Evolutionary conservation across 495 filamentous ascomycete species (phyloP).

Genomic region (Amniculicola lignicola): DNA sequence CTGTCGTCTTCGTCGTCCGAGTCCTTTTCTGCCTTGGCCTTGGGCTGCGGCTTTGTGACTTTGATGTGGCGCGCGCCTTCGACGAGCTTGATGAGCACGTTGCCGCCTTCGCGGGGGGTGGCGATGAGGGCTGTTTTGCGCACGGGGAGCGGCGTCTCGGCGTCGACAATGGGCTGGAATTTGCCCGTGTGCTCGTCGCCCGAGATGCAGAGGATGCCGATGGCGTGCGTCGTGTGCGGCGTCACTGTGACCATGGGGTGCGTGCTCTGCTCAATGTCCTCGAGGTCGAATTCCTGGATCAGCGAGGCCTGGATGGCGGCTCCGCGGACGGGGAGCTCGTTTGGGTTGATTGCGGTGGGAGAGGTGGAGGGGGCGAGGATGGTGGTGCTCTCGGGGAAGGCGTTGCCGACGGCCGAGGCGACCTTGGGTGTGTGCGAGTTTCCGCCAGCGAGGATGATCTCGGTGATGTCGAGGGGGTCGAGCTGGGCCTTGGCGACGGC

Average conservation of each 20-base stretch:
- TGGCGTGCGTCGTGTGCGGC: conserved; percentile 80
- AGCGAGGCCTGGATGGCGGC: conserved; percentile 93
- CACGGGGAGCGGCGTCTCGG: conserved; percentile 87
- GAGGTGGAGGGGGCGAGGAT: conserved; percentile 80
- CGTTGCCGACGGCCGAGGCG: conserved; percentile 64
- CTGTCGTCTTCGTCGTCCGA: conserved; percentile 67
- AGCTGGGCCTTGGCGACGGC: conserved; percentile 88
- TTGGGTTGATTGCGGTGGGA: conserved; percentile 81
- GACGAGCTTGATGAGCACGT: conserved; percentile 79
- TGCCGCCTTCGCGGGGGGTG: conserved; percentile 71
- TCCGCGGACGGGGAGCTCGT: conserved; percentile 81
- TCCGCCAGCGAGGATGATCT: conserved; percentile 91
- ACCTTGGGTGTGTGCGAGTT: conserved; percentile 92
- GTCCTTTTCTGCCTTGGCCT: conserved; percentile 58
- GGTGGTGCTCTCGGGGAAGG: conserved; percentile 77
- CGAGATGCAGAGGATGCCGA: conserved; percentile 78
- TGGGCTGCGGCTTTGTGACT: conserved; percentile 76
- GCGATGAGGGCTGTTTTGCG: conserved; percentile 74
- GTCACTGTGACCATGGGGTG: conserved; percentile 94
- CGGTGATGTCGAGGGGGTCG: conserved; percentile 88
- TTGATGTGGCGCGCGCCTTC: conserved; percentile 88
- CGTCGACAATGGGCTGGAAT: conserved; percentile 74
- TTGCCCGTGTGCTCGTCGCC: conserved; percentile 56
- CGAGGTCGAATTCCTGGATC: conserved; percentile 84
- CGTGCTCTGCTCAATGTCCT: conserved; percentile 92